Evolutionary conservation across 1,284 basidiomycete species (phyloP), one percentile per base, ranked within the genome.

Genomic region (Mycosarcoma maydis): DNA sequence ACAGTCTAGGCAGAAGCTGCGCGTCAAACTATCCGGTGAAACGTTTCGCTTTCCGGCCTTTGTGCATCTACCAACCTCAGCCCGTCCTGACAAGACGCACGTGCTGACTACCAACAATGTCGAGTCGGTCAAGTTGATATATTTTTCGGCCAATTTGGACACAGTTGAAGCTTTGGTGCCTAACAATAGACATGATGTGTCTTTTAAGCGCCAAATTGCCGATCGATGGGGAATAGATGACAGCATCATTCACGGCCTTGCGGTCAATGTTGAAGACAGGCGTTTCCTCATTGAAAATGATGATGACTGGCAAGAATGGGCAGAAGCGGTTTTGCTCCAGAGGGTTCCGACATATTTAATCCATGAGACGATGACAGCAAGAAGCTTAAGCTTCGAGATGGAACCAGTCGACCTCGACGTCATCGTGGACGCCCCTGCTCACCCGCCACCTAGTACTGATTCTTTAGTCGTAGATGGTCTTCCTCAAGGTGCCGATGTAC

Each of bases 241-340:
- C n/a, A 32, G 34, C 5, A 10, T 20, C n/a, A 60, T 67, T n/a
- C 14, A 17, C 6, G 64, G 46, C 0, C 33, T 67, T 24, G 16
- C 34, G 10, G 43, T 55, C 46, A 26, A 45, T 17, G 4, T 52
- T 0, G 23, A 23, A 3, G 44, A 32, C 17, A 14, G 34, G 16
- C 29, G 32, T 4, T 34, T 60, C 9, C 20, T 67, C 11, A 53
- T 67, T 38, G 48, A 59, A 17, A 22, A 30, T 16, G 14, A 32
- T 8, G 30, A 43, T 0, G 64, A 67, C 22, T 67, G 56, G 56
- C 19, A 43, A 1, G 51, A 55, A 2, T 67, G 64, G 56, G 17
- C 42, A 9, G 17, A 13, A 1, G 39, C 49, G 8, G 19, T 17
- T 6, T 49, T 64, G 29, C 52, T 56, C 33, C 10, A 23, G 11